Conservation (phyloP, 2,329 filamentous ascomycete genomes). For the Phaeophleospora eucalypticola region DNA sequence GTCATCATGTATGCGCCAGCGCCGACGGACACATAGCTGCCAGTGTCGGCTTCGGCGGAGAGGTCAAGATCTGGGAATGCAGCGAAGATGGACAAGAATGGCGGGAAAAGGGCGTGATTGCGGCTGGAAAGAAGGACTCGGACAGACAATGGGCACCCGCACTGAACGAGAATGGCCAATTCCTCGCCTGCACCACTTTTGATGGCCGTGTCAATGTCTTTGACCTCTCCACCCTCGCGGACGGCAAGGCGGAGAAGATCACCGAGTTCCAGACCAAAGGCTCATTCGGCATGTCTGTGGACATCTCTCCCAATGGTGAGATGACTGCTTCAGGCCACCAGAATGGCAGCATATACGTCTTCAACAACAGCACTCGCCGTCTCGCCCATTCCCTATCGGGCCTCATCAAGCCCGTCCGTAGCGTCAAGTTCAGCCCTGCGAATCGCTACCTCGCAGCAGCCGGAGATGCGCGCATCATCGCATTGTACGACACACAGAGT, state of each 20-base stretch:
- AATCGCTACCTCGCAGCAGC: constrained; percentile 81
- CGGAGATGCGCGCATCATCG: constrained; percentile 83
- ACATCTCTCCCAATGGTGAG: constrained; percentile 71
- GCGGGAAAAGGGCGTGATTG: constrained; percentile 45
- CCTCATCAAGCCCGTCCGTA: constrained; percentile 78
- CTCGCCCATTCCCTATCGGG: constrained; percentile 86
- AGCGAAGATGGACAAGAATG: constrained; percentile 44
- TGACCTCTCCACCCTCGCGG: constrained; percentile 50
- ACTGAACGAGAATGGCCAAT: constrained; percentile 77
- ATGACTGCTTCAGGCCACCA: constrained; percentile 91
- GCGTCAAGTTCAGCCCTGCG: constrained; percentile 82
- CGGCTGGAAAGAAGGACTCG: constrained; percentile 46
- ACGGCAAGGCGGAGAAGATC: constrained; percentile 55
- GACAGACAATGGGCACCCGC: constrained; percentile 84
- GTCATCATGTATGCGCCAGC: constrained; percentile 78
- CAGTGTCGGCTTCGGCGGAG: constrained; percentile 84
- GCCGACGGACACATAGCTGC: constrained; percentile 68
- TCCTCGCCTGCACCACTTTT: constrained; percentile 80
- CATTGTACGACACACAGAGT: constrained; percentile 85
- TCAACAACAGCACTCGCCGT: constrained; percentile 84
- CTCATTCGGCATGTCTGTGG: constrained; percentile 85
- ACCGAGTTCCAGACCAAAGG: constrained; percentile 87
- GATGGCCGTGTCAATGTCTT: constrained; percentile 88
- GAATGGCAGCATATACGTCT: constrained; percentile 87
- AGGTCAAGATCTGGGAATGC: constrained; percentile 76